Conservation (phyloP, 176 grass and related monocot species). For the Oryza officinalis region DNA sequence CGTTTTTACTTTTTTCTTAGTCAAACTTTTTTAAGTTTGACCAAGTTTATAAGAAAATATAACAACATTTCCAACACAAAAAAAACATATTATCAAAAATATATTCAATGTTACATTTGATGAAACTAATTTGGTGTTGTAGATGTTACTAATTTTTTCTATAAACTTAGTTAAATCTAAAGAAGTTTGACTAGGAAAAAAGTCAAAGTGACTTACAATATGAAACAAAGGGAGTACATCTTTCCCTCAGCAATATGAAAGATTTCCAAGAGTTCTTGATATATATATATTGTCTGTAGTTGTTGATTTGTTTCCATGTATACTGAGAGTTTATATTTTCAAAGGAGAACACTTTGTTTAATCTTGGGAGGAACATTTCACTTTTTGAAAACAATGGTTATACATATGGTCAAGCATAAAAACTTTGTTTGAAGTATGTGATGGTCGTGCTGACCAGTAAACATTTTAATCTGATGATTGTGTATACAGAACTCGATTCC, state of each 20-base stretch:
- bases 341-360: neutral
- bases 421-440: neutral
- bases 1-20: too few species aligned
- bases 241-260: neutral
- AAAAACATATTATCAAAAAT: too few species aligned
- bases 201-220: too few species aligned
- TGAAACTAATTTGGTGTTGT: too few species aligned
- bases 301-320: neutral
- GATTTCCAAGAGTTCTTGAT: neutral
- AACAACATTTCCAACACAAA: too few species aligned
- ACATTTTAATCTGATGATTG: conserved; percentile 25
- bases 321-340: neutral
- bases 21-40: too few species aligned
- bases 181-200: too few species aligned
- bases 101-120: too few species aligned
- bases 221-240: neutral
- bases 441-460: conserved; percentile 23
- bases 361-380: neutral
- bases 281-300: neutral
- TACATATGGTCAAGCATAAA: neutral
- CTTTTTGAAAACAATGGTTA: neutral
- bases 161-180: too few species aligned
- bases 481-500: conserved; percentile 66
- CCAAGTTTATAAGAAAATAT: too few species aligned
- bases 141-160: too few species aligned